Conservation (phyloP, 352 stramenopile genomes). For the Phytophthora meadii region DNA sequence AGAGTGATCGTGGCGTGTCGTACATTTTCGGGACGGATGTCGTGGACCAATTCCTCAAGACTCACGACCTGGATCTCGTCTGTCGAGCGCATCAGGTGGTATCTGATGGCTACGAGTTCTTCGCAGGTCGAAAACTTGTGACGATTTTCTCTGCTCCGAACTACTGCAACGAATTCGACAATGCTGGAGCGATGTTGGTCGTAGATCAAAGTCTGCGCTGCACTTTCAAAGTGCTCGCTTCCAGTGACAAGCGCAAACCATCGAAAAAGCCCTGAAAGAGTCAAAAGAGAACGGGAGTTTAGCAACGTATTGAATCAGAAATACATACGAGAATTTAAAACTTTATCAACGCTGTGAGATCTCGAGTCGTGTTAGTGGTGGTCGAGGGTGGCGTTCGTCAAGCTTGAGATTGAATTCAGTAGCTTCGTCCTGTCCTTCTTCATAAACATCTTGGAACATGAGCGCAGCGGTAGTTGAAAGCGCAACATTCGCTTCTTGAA, state of each 20-base stretch:
- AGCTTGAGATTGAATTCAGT: conserved; percentile 19
- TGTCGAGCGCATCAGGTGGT: conserved; percentile 99
- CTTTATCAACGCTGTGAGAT: conserved; percentile 30
- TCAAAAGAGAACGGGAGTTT: background rate
- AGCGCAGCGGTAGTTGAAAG: conserved; percentile 32
- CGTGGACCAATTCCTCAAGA: conserved; percentile 96
- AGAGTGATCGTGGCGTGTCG: conserved; percentile 97
- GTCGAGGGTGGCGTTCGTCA: conserved; percentile 31
- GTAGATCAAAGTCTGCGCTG: conserved; percentile 79
- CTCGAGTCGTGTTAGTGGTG: conserved; percentile 33
- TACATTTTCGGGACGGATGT: conserved; percentile 99
- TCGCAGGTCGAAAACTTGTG: conserved; percentile 97
- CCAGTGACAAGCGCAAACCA: conserved; percentile 70
- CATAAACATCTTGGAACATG: conserved; percentile 27
- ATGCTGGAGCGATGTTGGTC: conserved; percentile 93
- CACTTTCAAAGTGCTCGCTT: conserved; percentile 87
- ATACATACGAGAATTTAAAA: background rate
- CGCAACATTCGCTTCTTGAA: conserved; percentile 33
- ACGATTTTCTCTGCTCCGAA: conserved; percentile 99
- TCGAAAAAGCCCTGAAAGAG: conserved; percentile 39
- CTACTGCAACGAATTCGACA: conserved; percentile 99
- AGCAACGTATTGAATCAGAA: background rate
- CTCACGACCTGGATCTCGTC: conserved; percentile 98
- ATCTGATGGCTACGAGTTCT: conserved; percentile 99
- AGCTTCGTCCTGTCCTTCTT: conserved; percentile 11